Evolutionary conservation across 23 red algal genomes (phyloP).

Genomic region (Gracilariopsis chorda): DNA sequence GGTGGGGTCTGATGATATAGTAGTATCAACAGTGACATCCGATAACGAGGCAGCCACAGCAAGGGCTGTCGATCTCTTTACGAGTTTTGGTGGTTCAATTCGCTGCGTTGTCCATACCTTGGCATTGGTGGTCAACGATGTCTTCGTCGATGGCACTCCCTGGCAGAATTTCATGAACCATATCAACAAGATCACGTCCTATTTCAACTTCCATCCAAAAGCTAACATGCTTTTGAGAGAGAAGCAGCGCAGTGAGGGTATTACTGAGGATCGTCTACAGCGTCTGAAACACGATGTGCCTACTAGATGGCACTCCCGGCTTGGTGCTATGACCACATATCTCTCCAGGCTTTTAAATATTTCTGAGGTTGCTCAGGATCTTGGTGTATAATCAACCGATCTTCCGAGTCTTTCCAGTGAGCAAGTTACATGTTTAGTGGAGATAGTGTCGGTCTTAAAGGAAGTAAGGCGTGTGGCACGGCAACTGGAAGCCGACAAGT

Average conservation of each 20-base stretch:
- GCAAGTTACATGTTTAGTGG: neutral
- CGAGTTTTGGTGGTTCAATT: neutral
- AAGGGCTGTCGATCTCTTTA: neutral
- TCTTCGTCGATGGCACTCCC: neutral
- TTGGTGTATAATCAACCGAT: neutral
- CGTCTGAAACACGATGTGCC: constrained; percentile 6
- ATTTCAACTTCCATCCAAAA: neutral
- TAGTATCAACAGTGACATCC: neutral
- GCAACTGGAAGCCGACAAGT: neutral
- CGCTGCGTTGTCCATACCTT: neutral
- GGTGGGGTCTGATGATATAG: neutral
- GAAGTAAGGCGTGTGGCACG: neutral
- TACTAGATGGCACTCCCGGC: neutral
- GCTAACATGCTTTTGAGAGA: neutral
- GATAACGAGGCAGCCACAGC: neutral
- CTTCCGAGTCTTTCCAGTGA: neutral
- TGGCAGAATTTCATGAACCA: neutral
- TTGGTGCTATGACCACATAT: neutral
- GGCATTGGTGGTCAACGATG: neutral
- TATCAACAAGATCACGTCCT: neutral
- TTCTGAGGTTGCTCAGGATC: neutral
- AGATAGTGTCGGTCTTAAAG: neutral
- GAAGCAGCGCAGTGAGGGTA: neutral
- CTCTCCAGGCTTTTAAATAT: neutral
- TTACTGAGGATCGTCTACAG: neutral